phyloP scores from a whole-genome alignment of 75 land plant species.

The Ceratopteris richardii region DNA sequence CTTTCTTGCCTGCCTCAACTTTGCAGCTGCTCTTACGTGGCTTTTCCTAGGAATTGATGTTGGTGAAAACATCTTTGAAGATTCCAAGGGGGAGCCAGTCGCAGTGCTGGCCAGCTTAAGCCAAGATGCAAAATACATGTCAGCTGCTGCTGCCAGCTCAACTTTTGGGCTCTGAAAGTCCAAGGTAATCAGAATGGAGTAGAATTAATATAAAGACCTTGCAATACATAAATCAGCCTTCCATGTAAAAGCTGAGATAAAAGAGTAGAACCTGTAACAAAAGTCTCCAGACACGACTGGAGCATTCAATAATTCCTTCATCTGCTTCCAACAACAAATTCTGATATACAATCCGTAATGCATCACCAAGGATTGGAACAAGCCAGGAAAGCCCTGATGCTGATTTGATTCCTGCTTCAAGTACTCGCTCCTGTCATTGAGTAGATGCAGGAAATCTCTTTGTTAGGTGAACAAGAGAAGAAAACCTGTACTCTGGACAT shows the following conservation, averaged over 20 bases:
- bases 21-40: constrained; percentile 74
- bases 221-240: too few relatives aligned
- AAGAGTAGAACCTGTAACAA: constrained; percentile 56
- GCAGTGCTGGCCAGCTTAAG: constrained; percentile 85
- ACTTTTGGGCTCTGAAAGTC: constrained; percentile 46
- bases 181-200: not conserved
- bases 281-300: constrained; percentile 92
- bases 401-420: constrained; percentile 66
- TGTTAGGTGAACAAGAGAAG: constrained; percentile 4
- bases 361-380: constrained; percentile 74
- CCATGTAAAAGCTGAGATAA: too few relatives aligned
- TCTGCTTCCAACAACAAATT: constrained; percentile 87
- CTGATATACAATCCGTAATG: constrained; percentile 83
- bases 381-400: constrained; percentile 53
- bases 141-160: constrained; percentile 62
- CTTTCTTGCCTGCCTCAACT: constrained; percentile 67
- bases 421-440: constrained; percentile 62
- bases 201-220: too few relatives aligned
- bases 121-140: constrained; percentile 63
- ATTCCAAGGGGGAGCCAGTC: constrained; percentile 68
- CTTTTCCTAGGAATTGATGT: constrained; percentile 75
- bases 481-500: not conserved
- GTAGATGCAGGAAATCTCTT: not conserved
- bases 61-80: constrained; percentile 92
- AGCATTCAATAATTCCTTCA: constrained; percentile 65